These are phyloP conservation scores for Sphaerobolus stellatus DNA, from an alignment of 1,284 basidiomycete genomes.

Conservation along the genomic window DNA sequence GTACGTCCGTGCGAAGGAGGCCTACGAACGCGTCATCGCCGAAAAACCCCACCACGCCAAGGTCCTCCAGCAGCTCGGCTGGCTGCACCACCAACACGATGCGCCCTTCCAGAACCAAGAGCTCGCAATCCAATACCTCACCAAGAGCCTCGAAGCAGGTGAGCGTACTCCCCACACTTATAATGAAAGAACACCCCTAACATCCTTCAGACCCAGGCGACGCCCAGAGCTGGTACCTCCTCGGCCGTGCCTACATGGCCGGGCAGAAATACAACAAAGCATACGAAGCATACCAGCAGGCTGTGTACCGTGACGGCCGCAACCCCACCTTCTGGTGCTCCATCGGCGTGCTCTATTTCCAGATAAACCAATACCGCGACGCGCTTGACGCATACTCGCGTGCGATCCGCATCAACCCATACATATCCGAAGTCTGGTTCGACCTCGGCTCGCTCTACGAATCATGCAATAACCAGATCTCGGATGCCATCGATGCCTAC, in stretches of 20 bases:
- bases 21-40: constrained; percentile 93
- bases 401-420: constrained; percentile 97
- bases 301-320: constrained; percentile 96
- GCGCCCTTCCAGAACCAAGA: constrained; percentile 96
- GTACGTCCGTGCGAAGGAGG: constrained; percentile 89
- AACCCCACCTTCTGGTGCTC: constrained; percentile 99
- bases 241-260: constrained; percentile 98
- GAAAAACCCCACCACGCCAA: constrained; percentile 96
- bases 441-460: constrained; percentile 97
- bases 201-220: constrained; percentile 77
- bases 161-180: constrained; percentile 29
- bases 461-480: constrained; percentile 98
- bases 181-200: not conserved
- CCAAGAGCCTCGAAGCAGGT: constrained; percentile 93
- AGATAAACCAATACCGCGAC: constrained; percentile 98
- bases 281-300: constrained; percentile 99
- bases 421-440: constrained; percentile 99
- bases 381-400: constrained; percentile 98
- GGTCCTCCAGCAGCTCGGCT: constrained; percentile 96
- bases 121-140: constrained; percentile 89
- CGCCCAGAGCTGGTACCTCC: constrained; percentile 97
- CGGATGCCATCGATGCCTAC: constrained; percentile 98
- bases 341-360: constrained; percentile 98
- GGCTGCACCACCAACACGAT: constrained; percentile 94
- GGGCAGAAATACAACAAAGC: constrained; percentile 99